A percentile compares a stretch with the other conserved stretches of the same genome.
These are phyloP conservation scores for Aspergillus sparsus DNA, from an alignment of 495 filamentous ascomycete genomes.

Conservation along the genomic window DNA sequence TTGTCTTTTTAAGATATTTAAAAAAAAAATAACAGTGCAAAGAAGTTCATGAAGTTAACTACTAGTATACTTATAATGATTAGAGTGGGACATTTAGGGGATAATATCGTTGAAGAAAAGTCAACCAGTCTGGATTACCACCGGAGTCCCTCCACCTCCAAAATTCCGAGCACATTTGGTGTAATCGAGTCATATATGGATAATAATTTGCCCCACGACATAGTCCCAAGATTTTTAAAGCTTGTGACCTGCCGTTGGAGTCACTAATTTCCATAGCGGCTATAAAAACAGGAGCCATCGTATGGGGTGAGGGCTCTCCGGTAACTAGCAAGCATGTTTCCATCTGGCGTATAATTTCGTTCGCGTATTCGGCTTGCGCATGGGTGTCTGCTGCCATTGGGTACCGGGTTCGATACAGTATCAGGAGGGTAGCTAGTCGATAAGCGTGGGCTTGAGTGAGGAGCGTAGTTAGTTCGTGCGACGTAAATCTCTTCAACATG, in stretches of 20 bases:
- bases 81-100: background rate
- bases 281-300: background rate
- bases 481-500: background rate
- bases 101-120: background rate
- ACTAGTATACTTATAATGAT: background rate
- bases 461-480: background rate
- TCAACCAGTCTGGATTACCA: background rate
- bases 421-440: background rate
- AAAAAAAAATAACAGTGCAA: too few species aligned
- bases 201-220: slow-evolving; percentile 1
- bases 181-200: background rate
- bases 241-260: background rate
- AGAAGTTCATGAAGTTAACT: too few species aligned
- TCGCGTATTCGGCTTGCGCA: background rate
- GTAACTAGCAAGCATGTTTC: background rate
- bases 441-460: slow-evolving; percentile 1
- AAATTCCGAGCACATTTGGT: background rate
- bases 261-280: background rate
- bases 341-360: background rate
- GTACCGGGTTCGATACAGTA: background rate
- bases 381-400: background rate
- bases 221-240: background rate
- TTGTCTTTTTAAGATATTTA: too few species aligned
- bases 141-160: background rate
- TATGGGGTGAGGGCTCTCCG: background rate